These are phyloP conservation scores for Neonectria ditissima DNA, from an alignment of 2,329 filamentous ascomycete species.

Conservation along the genomic window DNA sequence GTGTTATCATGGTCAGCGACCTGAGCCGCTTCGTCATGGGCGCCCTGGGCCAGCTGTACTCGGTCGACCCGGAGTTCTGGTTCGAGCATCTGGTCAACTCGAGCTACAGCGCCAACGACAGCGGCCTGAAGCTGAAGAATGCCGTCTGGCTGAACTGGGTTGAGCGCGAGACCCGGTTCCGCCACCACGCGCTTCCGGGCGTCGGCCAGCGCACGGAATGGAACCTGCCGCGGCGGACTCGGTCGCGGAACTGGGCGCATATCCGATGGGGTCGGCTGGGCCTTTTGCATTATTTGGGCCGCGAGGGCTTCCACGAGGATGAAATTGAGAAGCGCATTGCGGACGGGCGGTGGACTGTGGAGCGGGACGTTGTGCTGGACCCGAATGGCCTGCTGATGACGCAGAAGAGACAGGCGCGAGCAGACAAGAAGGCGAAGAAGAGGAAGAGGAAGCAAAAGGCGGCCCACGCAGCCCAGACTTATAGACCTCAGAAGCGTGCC, in stretches of 20 bases:
- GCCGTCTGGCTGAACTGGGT: constrained; percentile 47
- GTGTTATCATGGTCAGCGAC: constrained; percentile 44
- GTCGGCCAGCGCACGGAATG: constrained; percentile 41
- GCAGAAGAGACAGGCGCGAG: constrained; percentile 21
- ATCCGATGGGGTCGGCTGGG: constrained; percentile 39
- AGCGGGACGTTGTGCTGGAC: constrained; percentile 40
- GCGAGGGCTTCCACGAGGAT: constrained; percentile 42
- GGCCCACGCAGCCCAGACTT: background rate
- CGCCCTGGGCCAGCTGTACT: constrained; percentile 43
- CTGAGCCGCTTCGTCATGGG: constrained; percentile 49
- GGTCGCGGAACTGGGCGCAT: constrained; percentile 35
- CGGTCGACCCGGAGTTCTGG: constrained; percentile 47
- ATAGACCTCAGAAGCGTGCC: too few species aligned
- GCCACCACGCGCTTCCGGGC: constrained; percentile 38
- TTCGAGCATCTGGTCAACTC: constrained; percentile 46
- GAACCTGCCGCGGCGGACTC: constrained; percentile 35
- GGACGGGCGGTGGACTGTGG: constrained; percentile 40
- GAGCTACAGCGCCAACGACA: constrained; percentile 44
- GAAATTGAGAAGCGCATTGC: constrained; percentile 40
- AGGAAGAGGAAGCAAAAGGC: constrained; percentile 16
- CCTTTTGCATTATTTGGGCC: constrained; percentile 40
- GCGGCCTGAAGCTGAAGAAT: constrained; percentile 45
- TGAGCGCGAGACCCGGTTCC: constrained; percentile 42
- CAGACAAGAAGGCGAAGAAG: constrained; percentile 21
- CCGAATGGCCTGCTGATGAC: constrained; percentile 39